Base-by-base conservation (phyloP, 139 green algal genomes). In the Asterochloris sp. region DNA sequence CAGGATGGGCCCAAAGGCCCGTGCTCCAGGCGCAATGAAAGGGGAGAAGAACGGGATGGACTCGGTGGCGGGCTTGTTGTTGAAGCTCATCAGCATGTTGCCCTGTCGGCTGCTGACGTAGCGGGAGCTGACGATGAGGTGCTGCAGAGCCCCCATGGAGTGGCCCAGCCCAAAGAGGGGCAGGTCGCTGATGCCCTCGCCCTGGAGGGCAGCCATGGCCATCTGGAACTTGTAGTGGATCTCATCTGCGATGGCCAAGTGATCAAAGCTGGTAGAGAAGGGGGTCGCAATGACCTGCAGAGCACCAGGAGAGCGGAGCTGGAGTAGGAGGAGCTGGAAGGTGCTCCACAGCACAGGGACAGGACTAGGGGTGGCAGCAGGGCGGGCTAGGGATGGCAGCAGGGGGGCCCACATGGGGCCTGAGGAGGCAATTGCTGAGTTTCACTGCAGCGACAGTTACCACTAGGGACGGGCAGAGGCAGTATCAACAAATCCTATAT, bases 1-100 rank as follows among this genome's bases (percentile, higher is more conserved):
- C 28, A 98, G 86, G 47, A 97, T 78, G 15, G 95, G 94, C 4
- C 90, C 92, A 24, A 98, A 78, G 29, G 89, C 76, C 38, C 90
- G 86, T 0, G 92, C 87, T 21, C 89, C 89, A 29, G 95, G 94
- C 15, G 90, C 93, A 62, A 98, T 89, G 79, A 96, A 83, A 8
- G 93, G 92, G 0, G 92, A 92, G 66, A 98, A 87, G 73, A 97
- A 88, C 12, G 95, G 95, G 29, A 98, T 94, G 47, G 89, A 76
- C 82, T 91, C 88, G 13, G 64, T 67, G 16, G 91, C 93, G 17
- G 90, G 91, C 14, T 87, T 88, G 91, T 97, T 97, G 88, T 99
- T 99, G 93, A 93, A 99, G 12, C 88, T 93, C 85, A 99, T 91
- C 23, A 98, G 85, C 21, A 95, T 88, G 84, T 98, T 98, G 81